Evolutionary conservation across 805 yeast genomes (phyloP), one percentile per base, ranked within the genome.

Genomic region (Ogataea dorogensis): DNA sequence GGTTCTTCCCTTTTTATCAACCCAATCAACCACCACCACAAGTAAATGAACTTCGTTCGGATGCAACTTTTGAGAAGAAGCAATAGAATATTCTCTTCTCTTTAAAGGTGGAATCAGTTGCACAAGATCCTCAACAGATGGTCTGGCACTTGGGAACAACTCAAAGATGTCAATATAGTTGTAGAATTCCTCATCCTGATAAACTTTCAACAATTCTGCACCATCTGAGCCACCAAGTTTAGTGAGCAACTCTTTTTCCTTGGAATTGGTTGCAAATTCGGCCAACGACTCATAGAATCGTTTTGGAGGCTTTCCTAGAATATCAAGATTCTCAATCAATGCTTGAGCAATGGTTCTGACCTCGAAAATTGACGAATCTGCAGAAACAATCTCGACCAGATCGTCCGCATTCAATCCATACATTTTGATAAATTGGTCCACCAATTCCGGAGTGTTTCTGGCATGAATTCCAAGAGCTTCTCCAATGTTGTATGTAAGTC

Each of bases 401-500:
- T 79, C 75, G 41, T 83, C 72, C 33, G 83, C 80, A 42, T 82
- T 71, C 38, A 88, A 67, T 3, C 86, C 88, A 56, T 88, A 91
- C 55, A 68, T 71, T 14, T 68, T 52, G 50, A 91, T 71, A 63
- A 91, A 91, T 46, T 72, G 71, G 28, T 69, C 74, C 35, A 89
- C 96, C 24, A 68, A 73, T 12, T 65, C 72, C 25, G 70, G 59
- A 50, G 78, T 73, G 67, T 91, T 91, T 56, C 91, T 80, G 31
- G 95, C 96, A 54, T 91, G 97, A 42, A 91, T 77, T 55, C 98
- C 98, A 43, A 91, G 75, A 14, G 98, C 96, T 70, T 91, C 98
- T 59, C 98, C 98, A 56, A 91, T 87, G 46, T 81, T 93, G 59
- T 91, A 91, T 32, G 78, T 86, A 57, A 91, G 70, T 17, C 95